These are phyloP conservation scores for Penicillium palitans DNA, from an alignment of 2,329 filamentous ascomycete genomes.

Conservation along the genomic window DNA sequence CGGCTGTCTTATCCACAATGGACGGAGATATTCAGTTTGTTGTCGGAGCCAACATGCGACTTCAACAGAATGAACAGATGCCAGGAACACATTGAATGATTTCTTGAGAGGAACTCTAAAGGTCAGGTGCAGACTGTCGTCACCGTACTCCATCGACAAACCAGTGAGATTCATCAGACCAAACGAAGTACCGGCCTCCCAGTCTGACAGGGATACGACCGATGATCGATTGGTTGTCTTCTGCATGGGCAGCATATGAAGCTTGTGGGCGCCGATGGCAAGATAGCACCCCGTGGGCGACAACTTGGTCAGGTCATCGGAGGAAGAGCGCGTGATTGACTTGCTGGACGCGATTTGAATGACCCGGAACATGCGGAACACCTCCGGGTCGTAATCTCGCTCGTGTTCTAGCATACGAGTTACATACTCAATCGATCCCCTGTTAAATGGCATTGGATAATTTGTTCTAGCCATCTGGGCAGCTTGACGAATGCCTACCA, in stretches of 20 bases:
- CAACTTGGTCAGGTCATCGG: constrained; percentile 66
- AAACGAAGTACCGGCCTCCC: constrained; percentile 56
- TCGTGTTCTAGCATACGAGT: constrained; percentile 64
- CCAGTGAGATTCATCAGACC: constrained; percentile 64
- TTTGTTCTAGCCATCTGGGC: constrained; percentile 56
- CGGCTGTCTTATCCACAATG: constrained; percentile 64
- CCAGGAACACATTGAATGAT: constrained; percentile 59
- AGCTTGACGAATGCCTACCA: constrained; percentile 61
- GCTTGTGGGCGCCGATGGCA: constrained; percentile 67
- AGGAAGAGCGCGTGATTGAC: constrained; percentile 57
- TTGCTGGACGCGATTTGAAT: constrained; percentile 63
- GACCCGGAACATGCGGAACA: constrained; percentile 69
- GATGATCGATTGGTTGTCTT: constrained; percentile 57
- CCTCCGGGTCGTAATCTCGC: constrained; percentile 66
- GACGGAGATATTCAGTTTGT: constrained; percentile 63
- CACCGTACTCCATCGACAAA: constrained; percentile 59
- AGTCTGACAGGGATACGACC: constrained; percentile 54
- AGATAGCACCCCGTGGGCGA: constrained; percentile 67
- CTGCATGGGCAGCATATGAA: constrained; percentile 67
- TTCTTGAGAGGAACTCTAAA: constrained; percentile 61
- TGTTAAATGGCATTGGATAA: constrained; percentile 56
- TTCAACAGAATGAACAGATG: constrained; percentile 64
- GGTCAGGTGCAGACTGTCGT: constrained; percentile 66
- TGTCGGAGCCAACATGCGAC: constrained; percentile 63
- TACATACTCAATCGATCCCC: constrained; percentile 62